phyloP scores from a whole-genome alignment of 768 basidiomycete genomes.

The Collybiopsis confluens region DNA sequence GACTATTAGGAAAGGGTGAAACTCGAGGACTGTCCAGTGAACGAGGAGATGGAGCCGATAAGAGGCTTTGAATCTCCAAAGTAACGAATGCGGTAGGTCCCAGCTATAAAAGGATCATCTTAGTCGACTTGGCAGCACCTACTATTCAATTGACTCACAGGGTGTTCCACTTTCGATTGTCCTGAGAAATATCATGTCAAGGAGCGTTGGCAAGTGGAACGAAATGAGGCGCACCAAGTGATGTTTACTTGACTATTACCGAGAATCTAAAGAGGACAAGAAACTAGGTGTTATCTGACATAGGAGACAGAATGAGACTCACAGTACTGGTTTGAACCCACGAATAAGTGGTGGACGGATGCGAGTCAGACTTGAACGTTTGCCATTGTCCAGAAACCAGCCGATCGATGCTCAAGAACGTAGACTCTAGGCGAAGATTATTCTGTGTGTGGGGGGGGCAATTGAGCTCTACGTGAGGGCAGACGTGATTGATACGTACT shows the following conservation, averaged over 20 bases:
- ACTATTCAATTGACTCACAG: constrained; percentile 38
- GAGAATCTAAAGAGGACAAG: constrained; percentile 33
- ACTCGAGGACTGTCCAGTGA: constrained; percentile 55
- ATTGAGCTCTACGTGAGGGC: neutral
- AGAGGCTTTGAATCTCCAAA: constrained; percentile 75
- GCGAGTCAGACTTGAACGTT: constrained; percentile 66
- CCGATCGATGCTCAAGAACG: constrained; percentile 67
- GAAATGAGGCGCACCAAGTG: constrained; percentile 50
- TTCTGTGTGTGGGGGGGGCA: constrained; percentile 52
- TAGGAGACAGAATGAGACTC: constrained; percentile 16
- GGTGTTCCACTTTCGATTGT: constrained; percentile 59
- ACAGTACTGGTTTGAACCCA: constrained; percentile 60
- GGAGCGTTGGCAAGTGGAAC: neutral
- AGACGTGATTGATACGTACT: constrained; percentile 32
- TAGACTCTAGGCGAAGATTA: constrained; percentile 68
- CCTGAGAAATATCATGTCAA: constrained; percentile 30
- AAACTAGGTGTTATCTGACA: neutral
- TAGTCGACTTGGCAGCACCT: no score
- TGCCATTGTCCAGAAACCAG: constrained; percentile 47
- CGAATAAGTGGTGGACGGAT: constrained; percentile 67
- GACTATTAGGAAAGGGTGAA: constrained; percentile 50
- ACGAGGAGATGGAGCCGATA: constrained; percentile 57
- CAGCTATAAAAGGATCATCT: constrained; percentile 35
- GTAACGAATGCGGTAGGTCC: constrained; percentile 68
- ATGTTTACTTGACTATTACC: constrained; percentile 64